Evolutionary conservation across 2,329 filamentous ascomycete genomes (phyloP), one percentile per base, ranked within the genome.

Genomic region (Ceratocystis alfenasii): DNA sequence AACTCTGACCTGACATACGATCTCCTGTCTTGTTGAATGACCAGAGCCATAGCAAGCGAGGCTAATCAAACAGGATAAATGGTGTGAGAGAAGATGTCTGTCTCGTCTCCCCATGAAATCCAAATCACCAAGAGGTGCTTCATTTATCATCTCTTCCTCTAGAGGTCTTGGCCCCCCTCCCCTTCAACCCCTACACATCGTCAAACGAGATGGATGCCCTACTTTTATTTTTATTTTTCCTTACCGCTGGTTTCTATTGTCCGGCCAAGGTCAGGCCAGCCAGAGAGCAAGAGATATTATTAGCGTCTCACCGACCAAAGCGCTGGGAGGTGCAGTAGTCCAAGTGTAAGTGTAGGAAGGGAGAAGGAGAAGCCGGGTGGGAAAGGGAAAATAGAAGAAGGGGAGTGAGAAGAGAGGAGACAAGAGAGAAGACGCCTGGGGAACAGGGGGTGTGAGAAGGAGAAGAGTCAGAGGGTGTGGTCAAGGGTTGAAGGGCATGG

Each of bases 301-400:
- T 57, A 57, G 53, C 53, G 53, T 57, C 53, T 57, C 53, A 57
- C 30, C 28, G 28, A 57, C 22, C 53, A 57, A 57, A 33, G 25
- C 22, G 28, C 53, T 30, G 53, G 53, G 28, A 57, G 28, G 28
- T 57, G 53, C 48, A 28, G n/a, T 20, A 55, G 12, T 41, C 36
- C 36, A 41, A 41, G 36, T 41, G 36, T 41, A 41, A 41, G 36
- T 15, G 36, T 4, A 41, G 36, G 36, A 41, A 41, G 30, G 28
- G 28, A 17, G 53, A 12, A 62, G 41, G 30, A 41, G 59, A 41
- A 25, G 10, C 59, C 30, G 20, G 41, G 17, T 22, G 33, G 59
- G 28, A 33, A n/a, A 44, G 41, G 44, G 20, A 20, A 44, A 8
- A 25, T 33, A 41, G 33, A 62, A 62, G 20, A 25, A 62, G 33